A percentile compares a stretch with the other conserved stretches of the same genome.
Conservation (phyloP, 306 rosid genomes). For the Corylus avellana region DNA sequence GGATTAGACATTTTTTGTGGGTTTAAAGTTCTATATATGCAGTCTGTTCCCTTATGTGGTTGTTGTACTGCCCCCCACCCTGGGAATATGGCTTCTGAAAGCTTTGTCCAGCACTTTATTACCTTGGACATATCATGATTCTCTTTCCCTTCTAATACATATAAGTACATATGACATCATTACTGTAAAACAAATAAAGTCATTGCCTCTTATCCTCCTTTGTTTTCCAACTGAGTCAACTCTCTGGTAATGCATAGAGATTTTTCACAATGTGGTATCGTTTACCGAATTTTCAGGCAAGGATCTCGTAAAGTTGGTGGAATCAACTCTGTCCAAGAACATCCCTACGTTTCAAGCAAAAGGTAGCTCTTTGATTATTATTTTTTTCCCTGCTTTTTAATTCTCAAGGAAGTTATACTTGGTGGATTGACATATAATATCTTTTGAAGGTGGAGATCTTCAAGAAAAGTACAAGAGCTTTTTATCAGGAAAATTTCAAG, state of each 20-base stretch:
- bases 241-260: background rate
- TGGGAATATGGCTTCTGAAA: background rate
- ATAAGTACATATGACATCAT: background rate
- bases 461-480: conserved; percentile 42
- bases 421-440: background rate
- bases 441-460: conserved; percentile 37
- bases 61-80: background rate
- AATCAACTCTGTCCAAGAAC: conserved; percentile 40
- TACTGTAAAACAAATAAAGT: background rate
- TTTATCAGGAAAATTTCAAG: conserved; percentile 28
- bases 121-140: background rate
- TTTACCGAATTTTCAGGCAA: conserved; percentile 29
- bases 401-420: background rate
- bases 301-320: conserved; percentile 33
- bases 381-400: background rate
- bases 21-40: background rate
- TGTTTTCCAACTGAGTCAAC: background rate
- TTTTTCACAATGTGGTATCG: background rate
- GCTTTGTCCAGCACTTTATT: background rate
- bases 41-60: background rate
- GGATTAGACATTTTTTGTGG: background rate
- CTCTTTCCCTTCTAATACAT: background rate
- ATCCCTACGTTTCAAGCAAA: conserved; percentile 36
- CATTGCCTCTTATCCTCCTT: background rate
- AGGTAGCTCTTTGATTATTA: conserved; percentile 25